A percentile compares a stretch with the other conserved stretches of the same genome.
Conservation (phyloP, 306 rosid genomes). For the Lotus japonicus region DNA sequence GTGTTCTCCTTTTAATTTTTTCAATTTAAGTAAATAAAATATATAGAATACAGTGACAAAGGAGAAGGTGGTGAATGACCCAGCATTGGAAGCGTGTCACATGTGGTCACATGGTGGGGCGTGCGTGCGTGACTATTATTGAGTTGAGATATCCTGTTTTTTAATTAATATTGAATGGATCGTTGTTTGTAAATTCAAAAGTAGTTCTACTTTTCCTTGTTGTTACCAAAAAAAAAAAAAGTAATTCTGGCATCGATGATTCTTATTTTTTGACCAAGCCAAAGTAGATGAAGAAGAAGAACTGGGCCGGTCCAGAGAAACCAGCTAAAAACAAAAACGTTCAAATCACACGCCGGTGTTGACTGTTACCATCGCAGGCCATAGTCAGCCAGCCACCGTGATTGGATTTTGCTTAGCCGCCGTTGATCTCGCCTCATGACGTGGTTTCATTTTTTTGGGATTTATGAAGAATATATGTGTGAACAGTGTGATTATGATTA, state of each 20-base stretch:
- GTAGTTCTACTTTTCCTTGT: too few species aligned
- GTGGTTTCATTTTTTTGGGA: neutral
- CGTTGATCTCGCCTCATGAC: conserved; percentile 42
- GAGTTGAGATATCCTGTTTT: neutral
- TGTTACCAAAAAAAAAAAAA: too few species aligned
- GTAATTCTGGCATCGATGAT: conserved; percentile 2
- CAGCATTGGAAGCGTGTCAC: too few species aligned
- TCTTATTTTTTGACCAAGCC: conserved; percentile 25
- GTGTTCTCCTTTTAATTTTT: conserved; percentile 9
- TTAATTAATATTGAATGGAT: neutral
- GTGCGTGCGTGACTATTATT: conserved; percentile 31
- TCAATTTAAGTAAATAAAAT: conserved; percentile 12
- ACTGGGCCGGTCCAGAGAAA: conserved; percentile 17
- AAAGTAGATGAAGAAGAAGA: neutral
- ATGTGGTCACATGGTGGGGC: conserved; percentile 41
- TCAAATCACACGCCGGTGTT: conserved; percentile 44
- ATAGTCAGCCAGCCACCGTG: neutral
- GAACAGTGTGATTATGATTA: neutral
- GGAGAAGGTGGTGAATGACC: neutral
- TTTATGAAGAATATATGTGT: neutral
- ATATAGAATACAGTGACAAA: neutral
- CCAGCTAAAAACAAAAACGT: conserved; percentile 35
- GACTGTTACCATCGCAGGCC: conserved; percentile 24
- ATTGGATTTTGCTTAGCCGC: conserved; percentile 1
- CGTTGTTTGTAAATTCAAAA: conserved; percentile 23